Evolutionary conservation across 768 basidiomycete species (phyloP), one percentile per base, ranked within the genome.

Genomic region (Mycena epipterygia): DNA sequence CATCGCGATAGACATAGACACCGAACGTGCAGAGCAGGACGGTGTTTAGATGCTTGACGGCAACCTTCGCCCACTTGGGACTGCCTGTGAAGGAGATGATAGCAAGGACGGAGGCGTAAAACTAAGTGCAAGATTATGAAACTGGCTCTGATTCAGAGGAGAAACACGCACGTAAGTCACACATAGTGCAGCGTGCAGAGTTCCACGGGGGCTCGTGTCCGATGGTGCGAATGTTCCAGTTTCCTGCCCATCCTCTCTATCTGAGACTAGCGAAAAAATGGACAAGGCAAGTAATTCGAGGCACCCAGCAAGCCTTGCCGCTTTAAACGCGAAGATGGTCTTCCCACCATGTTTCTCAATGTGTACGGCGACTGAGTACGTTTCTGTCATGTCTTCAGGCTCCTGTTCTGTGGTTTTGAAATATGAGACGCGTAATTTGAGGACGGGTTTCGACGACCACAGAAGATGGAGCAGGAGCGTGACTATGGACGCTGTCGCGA

Each of bases 1-100:
- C 53, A 74, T 89, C 87, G 30, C 90, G 85, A 76, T 89, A 89
- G 32, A 79, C 74, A 74, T 88, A 93, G 2, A 90, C 81, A 0
- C 60, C 71, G 81, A 71, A 81, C 67, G 75, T 79, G 64, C 64
- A 82, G 41, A 83, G 37, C 6, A 84, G 73, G 2, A 84, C 35
- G 27, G 75, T 32, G 41, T 75, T 80, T 39, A 78, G 74, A 67
- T 83, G 79, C 39, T 67, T 61, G 3, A 76, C 68, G 5, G 74
- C 44, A 12, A 67, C 29, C 4, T 32, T 55, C 32, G 60, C 42
- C 72, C 64, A 67, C n/a, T 56, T 64, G 23, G 48, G 33, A 30
- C 44, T 62, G 21, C 42, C 41, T 3, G 60, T 41, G 17, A 73
- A 8, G 17, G 64, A 63, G 6, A 67, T 9, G 51, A 70, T 64